Evolutionary conservation across 257 asterid genomes (phyloP).

Genomic region (Craterostigma plantagineum): DNA sequence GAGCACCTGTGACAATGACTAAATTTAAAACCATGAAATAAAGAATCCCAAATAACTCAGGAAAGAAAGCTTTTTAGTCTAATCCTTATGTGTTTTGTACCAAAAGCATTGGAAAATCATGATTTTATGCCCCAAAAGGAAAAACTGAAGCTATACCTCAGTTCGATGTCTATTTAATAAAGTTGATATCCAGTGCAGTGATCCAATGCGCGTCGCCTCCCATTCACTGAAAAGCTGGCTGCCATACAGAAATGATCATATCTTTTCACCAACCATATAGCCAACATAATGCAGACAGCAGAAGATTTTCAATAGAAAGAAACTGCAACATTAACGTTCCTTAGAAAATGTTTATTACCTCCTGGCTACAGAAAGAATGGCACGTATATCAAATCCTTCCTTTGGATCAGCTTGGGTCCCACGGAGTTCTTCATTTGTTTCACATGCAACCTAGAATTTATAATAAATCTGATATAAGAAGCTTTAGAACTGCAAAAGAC

Average conservation of each 20-base stretch:
- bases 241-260: conserved; percentile 8
- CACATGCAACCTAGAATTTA: conserved; percentile 73
- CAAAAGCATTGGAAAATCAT: no score
- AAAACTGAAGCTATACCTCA: conserved; percentile 29
- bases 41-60: no score
- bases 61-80: no score
- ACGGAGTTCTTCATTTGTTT: conserved; percentile 91
- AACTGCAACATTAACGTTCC: no score
- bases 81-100: no score
- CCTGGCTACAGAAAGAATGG: conserved; percentile 81
- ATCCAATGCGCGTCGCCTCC: conserved; percentile 98
- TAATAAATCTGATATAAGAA: not conserved
- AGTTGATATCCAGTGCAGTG: conserved; percentile 80
- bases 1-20: conserved; percentile 39
- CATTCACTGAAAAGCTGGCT: conserved; percentile 88
- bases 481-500: not conserved
- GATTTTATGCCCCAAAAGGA: no score
- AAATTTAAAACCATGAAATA: no score
- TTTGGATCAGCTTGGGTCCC: conserved; percentile 74
- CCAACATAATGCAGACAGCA: no score
- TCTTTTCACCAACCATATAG: conserved; percentile 1
- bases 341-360: conserved; percentile 22
- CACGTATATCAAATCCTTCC: conserved; percentile 77
- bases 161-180: conserved; percentile 52
- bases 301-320: not conserved